phyloP scores from a whole-genome alignment of 352 stramenopile species.

The Halophytophthora batemanensis region DNA sequence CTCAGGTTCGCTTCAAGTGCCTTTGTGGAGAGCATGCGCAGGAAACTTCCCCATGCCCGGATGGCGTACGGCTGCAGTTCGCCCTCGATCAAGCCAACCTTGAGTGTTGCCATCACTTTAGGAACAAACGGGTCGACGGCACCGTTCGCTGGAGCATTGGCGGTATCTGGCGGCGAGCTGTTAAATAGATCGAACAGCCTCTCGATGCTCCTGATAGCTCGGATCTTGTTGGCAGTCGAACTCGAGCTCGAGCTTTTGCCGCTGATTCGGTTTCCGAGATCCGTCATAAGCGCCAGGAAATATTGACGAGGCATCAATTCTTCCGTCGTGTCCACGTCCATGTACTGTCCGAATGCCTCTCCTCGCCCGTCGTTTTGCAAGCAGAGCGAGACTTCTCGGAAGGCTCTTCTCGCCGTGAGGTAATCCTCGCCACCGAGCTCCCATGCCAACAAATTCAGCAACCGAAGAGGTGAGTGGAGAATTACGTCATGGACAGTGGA shows the following conservation, averaged over 20 bases:
- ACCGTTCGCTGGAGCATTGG: constrained; percentile 31
- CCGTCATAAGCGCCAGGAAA: constrained; percentile 83
- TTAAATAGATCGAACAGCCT: constrained; percentile 66
- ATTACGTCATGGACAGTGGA: constrained; percentile 59
- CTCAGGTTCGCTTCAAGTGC: constrained; percentile 80
- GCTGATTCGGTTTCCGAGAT: constrained; percentile 64
- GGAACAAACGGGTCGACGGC: constrained; percentile 80
- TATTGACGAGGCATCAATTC: constrained; percentile 68
- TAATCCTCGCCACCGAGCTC: constrained; percentile 55
- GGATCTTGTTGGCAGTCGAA: constrained; percentile 37
- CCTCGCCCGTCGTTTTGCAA: constrained; percentile 29
- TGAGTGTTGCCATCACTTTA: constrained; percentile 89
- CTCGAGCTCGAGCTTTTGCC: constrained; percentile 29
- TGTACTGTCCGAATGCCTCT: constrained; percentile 17
- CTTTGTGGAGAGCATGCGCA: constrained; percentile 77
- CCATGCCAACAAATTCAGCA: constrained; percentile 65
- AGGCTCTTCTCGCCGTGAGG: constrained; percentile 50
- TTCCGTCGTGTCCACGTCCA: constrained; percentile 20
- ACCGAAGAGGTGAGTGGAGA: constrained; percentile 38
- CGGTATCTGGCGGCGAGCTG: constrained; percentile 16
- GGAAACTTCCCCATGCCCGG: constrained; percentile 70
- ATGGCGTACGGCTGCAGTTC: constrained; percentile 61
- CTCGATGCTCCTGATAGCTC: constrained; percentile 74
- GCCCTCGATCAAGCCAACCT: constrained; percentile 61
- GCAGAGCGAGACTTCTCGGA: constrained; percentile 50